These are phyloP conservation scores for Kluyveromyces lactis DNA, from an alignment of 805 yeast genomes.

Conservation along the genomic window DNA sequence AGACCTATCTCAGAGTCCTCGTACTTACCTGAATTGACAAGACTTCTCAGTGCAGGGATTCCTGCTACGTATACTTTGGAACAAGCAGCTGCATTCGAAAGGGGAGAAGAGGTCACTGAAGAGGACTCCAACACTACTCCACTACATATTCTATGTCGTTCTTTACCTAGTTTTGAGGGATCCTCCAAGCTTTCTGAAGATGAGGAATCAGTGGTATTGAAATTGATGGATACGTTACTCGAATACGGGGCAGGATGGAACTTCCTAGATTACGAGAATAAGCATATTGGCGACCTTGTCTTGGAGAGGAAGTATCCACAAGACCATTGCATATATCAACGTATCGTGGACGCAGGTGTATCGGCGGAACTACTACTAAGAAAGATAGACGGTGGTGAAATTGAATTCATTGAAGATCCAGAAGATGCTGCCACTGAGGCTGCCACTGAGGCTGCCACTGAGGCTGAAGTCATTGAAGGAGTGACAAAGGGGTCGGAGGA, in stretches of 20 bases:
- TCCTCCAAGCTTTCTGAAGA: slow-evolving; percentile 20
- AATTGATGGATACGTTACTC: slow-evolving; percentile 58
- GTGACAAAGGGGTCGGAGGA: slow-evolving; percentile 6
- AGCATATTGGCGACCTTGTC: slow-evolving; percentile 82
- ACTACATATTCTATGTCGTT: slow-evolving; percentile 57
- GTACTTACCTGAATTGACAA: slow-evolving; percentile 39
- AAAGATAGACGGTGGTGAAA: slow-evolving; percentile 54
- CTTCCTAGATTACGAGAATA: slow-evolving; percentile 56
- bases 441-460: slow-evolving; percentile 7
- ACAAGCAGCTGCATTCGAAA: slow-evolving; percentile 55
- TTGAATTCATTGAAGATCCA: slow-evolving; percentile 47
- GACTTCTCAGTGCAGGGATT: slow-evolving; percentile 51
- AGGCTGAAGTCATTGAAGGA: too few species aligned
- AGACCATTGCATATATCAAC: slow-evolving; percentile 36
- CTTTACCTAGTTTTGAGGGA: slow-evolving; percentile 29
- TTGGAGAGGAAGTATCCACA: slow-evolving; percentile 38
- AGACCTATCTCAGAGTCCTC: slow-evolving; percentile 43
- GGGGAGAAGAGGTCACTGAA: slow-evolving; percentile 28
- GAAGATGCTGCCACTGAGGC: slow-evolving; percentile 23
- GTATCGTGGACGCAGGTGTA: slow-evolving; percentile 75
- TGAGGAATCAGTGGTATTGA: slow-evolving; percentile 38
- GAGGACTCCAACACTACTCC: slow-evolving; percentile 66
- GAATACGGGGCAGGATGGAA: slow-evolving; percentile 93
- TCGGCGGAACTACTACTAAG: slow-evolving; percentile 78
- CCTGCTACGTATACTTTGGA: slow-evolving; percentile 80